phyloP scores from a whole-genome alignment of 768 basidiomycete genomes.

The Pisolithus sp. region DNA sequence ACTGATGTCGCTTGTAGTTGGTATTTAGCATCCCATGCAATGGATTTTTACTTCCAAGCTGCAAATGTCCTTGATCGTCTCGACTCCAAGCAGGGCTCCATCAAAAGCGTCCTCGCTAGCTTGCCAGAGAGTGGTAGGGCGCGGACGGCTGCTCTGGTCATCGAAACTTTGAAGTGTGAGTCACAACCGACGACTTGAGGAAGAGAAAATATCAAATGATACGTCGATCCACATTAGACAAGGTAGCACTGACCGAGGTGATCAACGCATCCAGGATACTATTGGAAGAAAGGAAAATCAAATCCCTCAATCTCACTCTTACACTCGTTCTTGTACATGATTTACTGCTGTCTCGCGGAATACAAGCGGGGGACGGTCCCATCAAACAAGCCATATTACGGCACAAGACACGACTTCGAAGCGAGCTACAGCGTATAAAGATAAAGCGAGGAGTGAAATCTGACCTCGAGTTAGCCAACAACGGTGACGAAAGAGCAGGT shows the following conservation, averaged over 20 bases:
- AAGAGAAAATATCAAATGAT: conserved; percentile 6
- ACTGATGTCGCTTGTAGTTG: conserved; percentile 20
- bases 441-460: conserved; percentile 65
- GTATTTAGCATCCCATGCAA: conserved; percentile 33
- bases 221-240: conserved; percentile 46
- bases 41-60: conserved; percentile 97
- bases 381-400: conserved; percentile 81
- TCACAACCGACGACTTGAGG: not conserved
- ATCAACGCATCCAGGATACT: conserved; percentile 63
- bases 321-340: conserved; percentile 89
- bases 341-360: conserved; percentile 72
- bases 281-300: conserved; percentile 66
- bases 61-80: conserved; percentile 78
- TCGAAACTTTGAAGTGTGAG: conserved; percentile 95
- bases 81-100: conserved; percentile 85
- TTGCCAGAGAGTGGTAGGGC: conserved; percentile 71
- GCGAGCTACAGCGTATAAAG: conserved; percentile 82
- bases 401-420: conserved; percentile 83
- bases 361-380: conserved; percentile 87
- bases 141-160: conserved; percentile 78
- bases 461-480: conserved; percentile 57
- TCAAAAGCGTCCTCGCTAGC: conserved; percentile 74
- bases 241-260: conserved; percentile 63
- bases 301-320: conserved; percentile 70
- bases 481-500: conserved; percentile 62